Evolutionary conservation across 257 asterid genomes (phyloP).

Genomic region (Dorcoceras hygrometricum): DNA sequence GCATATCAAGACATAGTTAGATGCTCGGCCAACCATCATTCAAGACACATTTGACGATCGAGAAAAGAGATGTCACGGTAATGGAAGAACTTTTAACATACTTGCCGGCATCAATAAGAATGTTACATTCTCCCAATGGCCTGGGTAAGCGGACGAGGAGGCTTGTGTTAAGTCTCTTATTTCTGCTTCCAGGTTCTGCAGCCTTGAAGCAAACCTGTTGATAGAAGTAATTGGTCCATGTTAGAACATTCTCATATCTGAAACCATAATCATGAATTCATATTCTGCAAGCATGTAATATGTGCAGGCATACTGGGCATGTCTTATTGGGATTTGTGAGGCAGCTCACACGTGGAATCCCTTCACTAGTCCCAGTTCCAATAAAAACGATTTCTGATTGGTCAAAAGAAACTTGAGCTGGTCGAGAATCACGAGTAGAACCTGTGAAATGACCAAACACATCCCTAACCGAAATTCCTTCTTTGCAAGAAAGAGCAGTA

Average conservation of each 20-base stretch:
- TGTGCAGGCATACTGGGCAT: constrained; percentile 58
- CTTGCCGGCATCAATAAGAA: constrained; percentile 98
- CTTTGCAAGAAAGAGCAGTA: too few relatives aligned
- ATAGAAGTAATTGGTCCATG: constrained; percentile 11
- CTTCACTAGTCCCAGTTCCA: constrained; percentile 98
- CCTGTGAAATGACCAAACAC: constrained; percentile 36
- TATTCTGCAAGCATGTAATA: constrained; percentile 5
- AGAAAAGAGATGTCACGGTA: neutral
- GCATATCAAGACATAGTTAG: too few relatives aligned
- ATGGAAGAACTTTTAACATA: constrained; percentile 40
- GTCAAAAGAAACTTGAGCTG: constrained; percentile 28
- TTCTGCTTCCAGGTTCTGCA: constrained; percentile 65
- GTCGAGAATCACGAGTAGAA: constrained; percentile 36
- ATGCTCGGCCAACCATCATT: neutral
- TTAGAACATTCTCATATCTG: constrained; percentile 10
- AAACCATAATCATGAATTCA: constrained; percentile 16
- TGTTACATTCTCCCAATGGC: constrained; percentile 60
- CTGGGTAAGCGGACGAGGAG: constrained; percentile 65
- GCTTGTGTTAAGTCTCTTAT: constrained; percentile 93
- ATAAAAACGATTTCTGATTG: constrained; percentile 76
- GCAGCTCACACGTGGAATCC: constrained; percentile 99
- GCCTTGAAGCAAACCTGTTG: constrained; percentile 87
- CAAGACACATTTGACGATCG: neutral
- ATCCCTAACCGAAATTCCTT: neutral
- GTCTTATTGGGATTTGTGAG: constrained; percentile 70